phyloP scores from a whole-genome alignment of 2,329 filamentous ascomycete species.

The Calonectria hawksworthii region DNA sequence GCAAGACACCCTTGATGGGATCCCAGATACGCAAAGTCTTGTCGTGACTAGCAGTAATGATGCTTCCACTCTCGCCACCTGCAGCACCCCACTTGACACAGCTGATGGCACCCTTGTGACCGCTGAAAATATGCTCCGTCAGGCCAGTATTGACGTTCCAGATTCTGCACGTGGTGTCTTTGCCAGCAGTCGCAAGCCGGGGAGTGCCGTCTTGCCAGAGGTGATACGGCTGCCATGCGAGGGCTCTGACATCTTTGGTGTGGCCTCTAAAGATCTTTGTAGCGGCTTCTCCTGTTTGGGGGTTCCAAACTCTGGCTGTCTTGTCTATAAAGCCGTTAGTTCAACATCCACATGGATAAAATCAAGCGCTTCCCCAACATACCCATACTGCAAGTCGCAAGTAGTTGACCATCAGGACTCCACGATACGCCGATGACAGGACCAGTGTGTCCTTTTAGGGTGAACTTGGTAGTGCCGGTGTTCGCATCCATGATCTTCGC shows the following conservation, averaged over 20 bases:
- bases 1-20: neutral
- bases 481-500: slow-evolving; percentile 3
- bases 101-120: neutral
- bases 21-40: slow-evolving; percentile 8
- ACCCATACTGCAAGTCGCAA: slow-evolving; percentile 3
- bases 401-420: neutral
- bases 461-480: neutral
- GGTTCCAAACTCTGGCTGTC: neutral
- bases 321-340: neutral
- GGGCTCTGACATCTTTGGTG: neutral
- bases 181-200: neutral
- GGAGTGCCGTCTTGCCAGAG: neutral
- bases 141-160: neutral
- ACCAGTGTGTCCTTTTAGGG: neutral
- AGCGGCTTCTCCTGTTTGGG: neutral
- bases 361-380: neutral
- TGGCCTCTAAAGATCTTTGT: neutral
- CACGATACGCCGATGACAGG: neutral
- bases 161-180: neutral
- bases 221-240: neutral
- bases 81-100: neutral
- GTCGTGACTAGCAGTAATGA: neutral
- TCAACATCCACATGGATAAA: neutral
- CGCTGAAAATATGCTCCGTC: neutral
- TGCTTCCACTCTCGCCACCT: neutral